Evolutionary conservation across 108 stramenopile genomes (phyloP).

Genomic region (Pseudonitzschia pungens): DNA sequence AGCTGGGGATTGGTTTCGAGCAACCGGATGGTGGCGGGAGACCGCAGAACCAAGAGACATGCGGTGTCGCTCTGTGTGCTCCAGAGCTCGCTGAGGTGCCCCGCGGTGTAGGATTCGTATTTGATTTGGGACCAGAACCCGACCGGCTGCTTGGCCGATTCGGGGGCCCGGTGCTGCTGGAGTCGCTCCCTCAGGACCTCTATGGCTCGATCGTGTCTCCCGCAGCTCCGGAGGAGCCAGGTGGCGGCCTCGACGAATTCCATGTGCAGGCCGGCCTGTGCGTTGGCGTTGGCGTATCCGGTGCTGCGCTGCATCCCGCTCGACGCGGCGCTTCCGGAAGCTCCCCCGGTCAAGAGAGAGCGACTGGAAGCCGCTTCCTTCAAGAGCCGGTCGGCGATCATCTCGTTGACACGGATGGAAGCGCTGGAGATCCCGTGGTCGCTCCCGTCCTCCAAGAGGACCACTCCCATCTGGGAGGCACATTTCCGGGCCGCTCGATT

Average conservation of each 20-base stretch:
- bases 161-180: constrained; percentile 30
- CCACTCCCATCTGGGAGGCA: constrained; percentile 62
- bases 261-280: constrained; percentile 38
- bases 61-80: constrained; percentile 53
- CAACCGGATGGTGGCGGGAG: constrained; percentile 62
- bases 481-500: constrained; percentile 78
- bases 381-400: constrained; percentile 65
- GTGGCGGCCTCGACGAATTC: constrained; percentile 81
- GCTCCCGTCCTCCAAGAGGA: constrained; percentile 24
- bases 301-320: constrained; percentile 7
- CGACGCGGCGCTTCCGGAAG: not conserved
- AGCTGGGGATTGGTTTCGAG: constrained; percentile 74
- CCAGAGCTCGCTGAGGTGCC: constrained; percentile 87
- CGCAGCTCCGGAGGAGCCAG: constrained; percentile 83
- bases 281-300: constrained; percentile 14
- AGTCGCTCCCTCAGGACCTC: constrained; percentile 57
- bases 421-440: constrained; percentile 33
- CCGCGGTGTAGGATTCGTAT: constrained; percentile 81
- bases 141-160: constrained; percentile 8
- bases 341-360: constrained; percentile 19
- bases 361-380: constrained; percentile 41
- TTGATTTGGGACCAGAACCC: constrained; percentile 85
- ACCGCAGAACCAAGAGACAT: constrained; percentile 65
- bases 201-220: constrained; percentile 77
- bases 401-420: constrained; percentile 61